Conservation (phyloP, 1,139 yeast species). For the Geotrichum bryndzae region DNA sequence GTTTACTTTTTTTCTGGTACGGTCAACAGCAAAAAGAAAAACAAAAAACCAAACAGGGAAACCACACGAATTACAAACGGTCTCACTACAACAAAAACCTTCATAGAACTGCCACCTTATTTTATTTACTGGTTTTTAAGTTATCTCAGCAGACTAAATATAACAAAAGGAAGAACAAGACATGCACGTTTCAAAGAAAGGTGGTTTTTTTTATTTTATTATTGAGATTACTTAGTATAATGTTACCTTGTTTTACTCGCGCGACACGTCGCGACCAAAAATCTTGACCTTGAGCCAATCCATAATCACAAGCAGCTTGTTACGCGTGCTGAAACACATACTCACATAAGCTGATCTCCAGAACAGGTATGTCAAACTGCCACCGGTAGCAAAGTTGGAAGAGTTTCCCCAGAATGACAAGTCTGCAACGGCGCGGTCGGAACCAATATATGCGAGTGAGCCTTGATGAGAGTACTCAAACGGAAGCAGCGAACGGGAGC, state of each 20-base stretch:
- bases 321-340: conserved; percentile 86
- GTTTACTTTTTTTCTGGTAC: not conserved
- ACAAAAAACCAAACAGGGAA: not conserved
- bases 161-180: no score
- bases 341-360: conserved; percentile 93
- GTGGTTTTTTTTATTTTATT: not conserved
- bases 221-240: not conserved
- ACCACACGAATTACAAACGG: not conserved
- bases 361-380: conserved; percentile 79
- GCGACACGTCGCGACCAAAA: conserved; percentile 74
- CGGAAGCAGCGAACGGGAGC: conserved; percentile 69
- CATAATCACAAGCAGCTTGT: conserved; percentile 73
- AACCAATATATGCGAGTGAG: conserved; percentile 65
- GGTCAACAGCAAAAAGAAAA: not conserved
- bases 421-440: conserved; percentile 92
- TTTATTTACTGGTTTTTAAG: no score
- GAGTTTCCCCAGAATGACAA: conserved; percentile 75
- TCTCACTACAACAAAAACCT: not conserved
- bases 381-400: conserved; percentile 70
- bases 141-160: no score
- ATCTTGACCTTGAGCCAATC: conserved; percentile 85
- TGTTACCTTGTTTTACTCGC: conserved; percentile 31
- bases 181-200: no score
- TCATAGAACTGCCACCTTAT: not conserved
- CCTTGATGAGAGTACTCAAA: conserved; percentile 61